Evolutionary conservation across 2,329 filamentous ascomycete species (phyloP).

Genomic region (Bimuria novae-zelandiae): DNA sequence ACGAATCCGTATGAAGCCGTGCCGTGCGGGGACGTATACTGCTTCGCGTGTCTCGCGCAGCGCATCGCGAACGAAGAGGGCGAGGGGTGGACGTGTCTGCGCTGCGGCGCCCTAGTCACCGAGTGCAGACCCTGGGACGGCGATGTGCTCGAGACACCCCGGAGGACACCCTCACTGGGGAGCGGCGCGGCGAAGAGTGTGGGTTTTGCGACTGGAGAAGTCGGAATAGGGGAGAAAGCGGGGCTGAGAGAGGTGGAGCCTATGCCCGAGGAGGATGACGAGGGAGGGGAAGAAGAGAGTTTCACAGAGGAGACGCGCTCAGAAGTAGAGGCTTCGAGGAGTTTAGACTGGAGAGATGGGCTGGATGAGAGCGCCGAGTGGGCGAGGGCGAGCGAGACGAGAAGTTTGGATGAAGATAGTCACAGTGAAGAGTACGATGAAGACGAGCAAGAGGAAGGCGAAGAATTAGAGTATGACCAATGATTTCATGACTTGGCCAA

Average conservation of each 20-base stretch:
- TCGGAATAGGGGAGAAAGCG: conserved; percentile 18
- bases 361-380: conserved; percentile 44
- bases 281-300: conserved; percentile 12
- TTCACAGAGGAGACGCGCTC: conserved; percentile 14
- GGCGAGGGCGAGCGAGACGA: conserved; percentile 38
- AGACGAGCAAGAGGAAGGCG: conserved; percentile 44
- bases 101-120: conserved; percentile 82
- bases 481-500: conserved; percentile 4
- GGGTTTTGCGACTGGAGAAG: conserved; percentile 33
- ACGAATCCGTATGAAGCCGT: conserved; percentile 95
- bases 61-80: conserved; percentile 90
- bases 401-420: conserved; percentile 33
- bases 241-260: conserved; percentile 38
- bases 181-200: conserved; percentile 27
- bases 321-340: conserved; percentile 17
- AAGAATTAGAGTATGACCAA: conserved; percentile 30
- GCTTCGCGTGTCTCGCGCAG: conserved; percentile 92
- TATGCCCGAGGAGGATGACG: conserved; percentile 33
- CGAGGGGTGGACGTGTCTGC: conserved; percentile 88
- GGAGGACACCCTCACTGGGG: conserved; percentile 20
- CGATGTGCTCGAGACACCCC: conserved; percentile 70
- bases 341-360: conserved; percentile 33
- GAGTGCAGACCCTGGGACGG: conserved; percentile 91
- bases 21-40: conserved; percentile 90
- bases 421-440: conserved; percentile 46